phyloP scores from a whole-genome alignment of 116 monocot genomes.

The Trichopus zeylanicus region DNA sequence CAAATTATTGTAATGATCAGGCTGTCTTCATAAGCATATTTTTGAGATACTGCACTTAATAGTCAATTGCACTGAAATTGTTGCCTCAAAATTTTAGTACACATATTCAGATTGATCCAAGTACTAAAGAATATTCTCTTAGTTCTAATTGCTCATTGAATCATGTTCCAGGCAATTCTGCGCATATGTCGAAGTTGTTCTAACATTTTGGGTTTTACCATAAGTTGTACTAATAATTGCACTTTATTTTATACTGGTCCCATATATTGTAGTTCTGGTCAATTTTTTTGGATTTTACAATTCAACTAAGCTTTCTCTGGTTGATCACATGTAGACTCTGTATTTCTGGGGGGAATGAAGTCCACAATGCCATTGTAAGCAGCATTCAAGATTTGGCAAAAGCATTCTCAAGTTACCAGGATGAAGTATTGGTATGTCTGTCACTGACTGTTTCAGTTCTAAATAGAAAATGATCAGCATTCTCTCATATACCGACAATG shows the following conservation, averaged over 20 bases:
- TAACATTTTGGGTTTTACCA: background rate
- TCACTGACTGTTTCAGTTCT: background rate
- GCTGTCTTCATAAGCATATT: background rate
- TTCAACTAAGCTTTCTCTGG: background rate
- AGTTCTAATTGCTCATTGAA: background rate
- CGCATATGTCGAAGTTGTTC: background rate
- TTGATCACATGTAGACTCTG: constrained; percentile 46
- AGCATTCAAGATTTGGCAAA: constrained; percentile 75
- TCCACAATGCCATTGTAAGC: constrained; percentile 71
- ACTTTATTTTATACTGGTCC: background rate
- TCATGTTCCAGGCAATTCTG: too few species aligned
- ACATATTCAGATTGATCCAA: background rate
- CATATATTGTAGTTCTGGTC: background rate
- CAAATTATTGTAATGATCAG: too few species aligned
- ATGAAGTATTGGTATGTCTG: constrained; percentile 88
- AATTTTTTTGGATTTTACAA: background rate
- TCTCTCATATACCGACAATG: too few species aligned
- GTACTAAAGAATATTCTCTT: background rate
- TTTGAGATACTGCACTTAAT: background rate
- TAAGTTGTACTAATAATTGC: background rate
- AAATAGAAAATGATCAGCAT: too few species aligned
- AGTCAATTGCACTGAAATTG: background rate
- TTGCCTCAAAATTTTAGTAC: background rate
- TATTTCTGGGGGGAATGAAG: constrained; percentile 85
- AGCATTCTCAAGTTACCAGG: constrained; percentile 72